These are phyloP conservation scores for Crassisporium funariophilum DNA, from an alignment of 768 basidiomycete species.

Conservation along the genomic window DNA sequence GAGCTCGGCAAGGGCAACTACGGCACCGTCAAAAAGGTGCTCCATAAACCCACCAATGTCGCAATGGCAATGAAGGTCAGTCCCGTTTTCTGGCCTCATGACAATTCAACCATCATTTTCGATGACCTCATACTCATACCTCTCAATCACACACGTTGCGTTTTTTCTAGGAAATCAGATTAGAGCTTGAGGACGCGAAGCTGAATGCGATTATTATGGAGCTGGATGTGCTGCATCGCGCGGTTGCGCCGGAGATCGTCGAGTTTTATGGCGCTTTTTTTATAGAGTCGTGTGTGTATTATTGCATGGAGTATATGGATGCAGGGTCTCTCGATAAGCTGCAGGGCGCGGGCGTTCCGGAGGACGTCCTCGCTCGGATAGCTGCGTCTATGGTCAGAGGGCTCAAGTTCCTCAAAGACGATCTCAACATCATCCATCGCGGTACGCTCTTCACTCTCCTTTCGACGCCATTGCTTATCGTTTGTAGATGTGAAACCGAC, in stretches of 20 bases:
- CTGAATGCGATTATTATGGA: constrained; percentile 98
- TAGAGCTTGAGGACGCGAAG: constrained; percentile 92
- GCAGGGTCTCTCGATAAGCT: constrained; percentile 94
- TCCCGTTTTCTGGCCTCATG: constrained; percentile 8
- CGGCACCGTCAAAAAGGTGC: constrained; percentile 94
- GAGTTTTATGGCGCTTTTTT: constrained; percentile 99
- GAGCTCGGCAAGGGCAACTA: constrained; percentile 97
- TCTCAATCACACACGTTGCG: not conserved
- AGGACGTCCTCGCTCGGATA: constrained; percentile 82
- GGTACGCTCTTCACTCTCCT: constrained; percentile 30
- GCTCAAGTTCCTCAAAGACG: constrained; percentile 93
- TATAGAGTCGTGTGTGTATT: constrained; percentile 99
- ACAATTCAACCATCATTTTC: constrained; percentile 9
- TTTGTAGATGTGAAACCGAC: constrained; percentile 86
- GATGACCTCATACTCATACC: constrained; percentile 6
- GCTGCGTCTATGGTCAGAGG: constrained; percentile 84
- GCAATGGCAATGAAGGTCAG: constrained; percentile 98
- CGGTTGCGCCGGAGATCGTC: constrained; percentile 87
- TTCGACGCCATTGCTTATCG: constrained; percentile 5
- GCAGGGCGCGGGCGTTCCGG: constrained; percentile 60
- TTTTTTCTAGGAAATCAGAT: constrained; percentile 82
- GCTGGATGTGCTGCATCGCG: constrained; percentile 95
- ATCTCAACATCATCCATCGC: constrained; percentile 77
- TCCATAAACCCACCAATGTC: constrained; percentile 93
- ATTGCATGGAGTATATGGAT: constrained; percentile 99